A percentile compares a stretch with the other conserved stretches of the same genome.
These are phyloP conservation scores for Epichloe typhina DNA, from an alignment of 2,329 filamentous ascomycete genomes.

Conservation along the genomic window DNA sequence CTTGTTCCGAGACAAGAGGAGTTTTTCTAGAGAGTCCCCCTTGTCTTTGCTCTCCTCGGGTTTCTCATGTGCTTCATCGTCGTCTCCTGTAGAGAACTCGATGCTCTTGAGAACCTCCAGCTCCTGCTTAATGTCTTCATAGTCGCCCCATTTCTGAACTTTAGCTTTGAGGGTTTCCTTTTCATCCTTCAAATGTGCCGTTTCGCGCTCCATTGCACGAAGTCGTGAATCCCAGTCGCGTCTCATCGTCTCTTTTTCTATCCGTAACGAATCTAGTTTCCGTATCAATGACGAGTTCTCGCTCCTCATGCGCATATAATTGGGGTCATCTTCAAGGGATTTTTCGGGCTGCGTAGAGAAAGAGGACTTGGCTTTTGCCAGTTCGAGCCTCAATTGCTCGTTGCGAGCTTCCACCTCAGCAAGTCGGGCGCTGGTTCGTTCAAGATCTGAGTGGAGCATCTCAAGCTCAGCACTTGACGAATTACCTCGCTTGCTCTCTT, in stretches of 20 bases:
- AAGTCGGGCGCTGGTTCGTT: slow-evolving; percentile 73
- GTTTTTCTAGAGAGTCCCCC: slow-evolving; percentile 77
- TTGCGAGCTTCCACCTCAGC: slow-evolving; percentile 90
- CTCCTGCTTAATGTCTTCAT: slow-evolving; percentile 92
- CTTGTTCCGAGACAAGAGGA: slow-evolving; percentile 87
- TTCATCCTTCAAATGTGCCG: slow-evolving; percentile 61
- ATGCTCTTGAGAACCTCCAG: slow-evolving; percentile 95
- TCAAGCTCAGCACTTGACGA: slow-evolving; percentile 85
- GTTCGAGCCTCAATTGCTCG: slow-evolving; percentile 78
- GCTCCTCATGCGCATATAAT: slow-evolving; percentile 74
- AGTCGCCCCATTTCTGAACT: slow-evolving; percentile 81
- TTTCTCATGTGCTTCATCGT: slow-evolving; percentile 47
- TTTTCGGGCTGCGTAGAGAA: slow-evolving; percentile 46
- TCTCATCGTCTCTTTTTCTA: slow-evolving; percentile 73
- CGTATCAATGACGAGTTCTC: slow-evolving; percentile 88
- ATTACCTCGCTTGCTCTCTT: slow-evolving; percentile 43
- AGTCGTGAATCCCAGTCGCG: slow-evolving; percentile 63
- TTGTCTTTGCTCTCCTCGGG: slow-evolving; percentile 28
- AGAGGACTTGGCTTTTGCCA: slow-evolving; percentile 72
- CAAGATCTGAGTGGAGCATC: slow-evolving; percentile 81
- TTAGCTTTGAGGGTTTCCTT: slow-evolving; percentile 68
- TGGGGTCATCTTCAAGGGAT: slow-evolving; percentile 75
- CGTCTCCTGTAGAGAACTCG: slow-evolving; percentile 84
- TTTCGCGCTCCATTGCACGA: slow-evolving; percentile 68
- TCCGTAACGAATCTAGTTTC: slow-evolving; percentile 69